Conservation (phyloP, 495 filamentous ascomycete genomes). For the Aspergillus wentii region DNA sequence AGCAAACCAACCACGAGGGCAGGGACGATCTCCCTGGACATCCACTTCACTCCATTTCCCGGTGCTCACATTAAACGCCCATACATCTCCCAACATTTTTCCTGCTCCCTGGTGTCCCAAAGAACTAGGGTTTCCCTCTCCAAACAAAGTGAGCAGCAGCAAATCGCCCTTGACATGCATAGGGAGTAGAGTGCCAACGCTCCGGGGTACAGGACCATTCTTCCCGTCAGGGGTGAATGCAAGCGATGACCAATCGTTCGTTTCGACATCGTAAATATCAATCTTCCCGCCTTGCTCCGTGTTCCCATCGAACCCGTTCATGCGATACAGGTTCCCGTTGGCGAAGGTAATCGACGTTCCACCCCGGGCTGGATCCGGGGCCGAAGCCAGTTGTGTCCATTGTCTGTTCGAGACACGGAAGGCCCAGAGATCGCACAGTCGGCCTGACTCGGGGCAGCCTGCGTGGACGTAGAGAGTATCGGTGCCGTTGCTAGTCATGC, state of each 20-base stretch:
- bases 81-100: slow-evolving; percentile 66
- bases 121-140: slow-evolving; percentile 57
- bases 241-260: slow-evolving; percentile 40
- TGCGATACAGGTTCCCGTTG: slow-evolving; percentile 58
- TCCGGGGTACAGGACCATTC: slow-evolving; percentile 27
- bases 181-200: slow-evolving; percentile 41
- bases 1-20: slow-evolving; percentile 41
- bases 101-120: slow-evolving; percentile 64
- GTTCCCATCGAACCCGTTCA: slow-evolving; percentile 68
- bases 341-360: slow-evolving; percentile 58
- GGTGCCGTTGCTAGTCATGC: slow-evolving; percentile 41
- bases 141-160: slow-evolving; percentile 62
- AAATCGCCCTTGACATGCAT: slow-evolving; percentile 47
- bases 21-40: slow-evolving; percentile 41
- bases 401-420: slow-evolving; percentile 54
- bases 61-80: slow-evolving; percentile 61
- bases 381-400: slow-evolving; percentile 60
- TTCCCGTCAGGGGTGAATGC: slow-evolving; percentile 42
- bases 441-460: slow-evolving; percentile 55
- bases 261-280: slow-evolving; percentile 45
- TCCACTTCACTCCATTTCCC: slow-evolving; percentile 49
- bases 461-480: slow-evolving; percentile 64
- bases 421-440: slow-evolving; percentile 65
- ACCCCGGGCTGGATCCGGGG: slow-evolving; percentile 56
- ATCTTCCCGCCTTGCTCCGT: slow-evolving; percentile 59